Percentiles rank a stretch among this genome's conserved stretches.
phyloP scores from a whole-genome alignment of 2,329 filamentous ascomycete genomes.

The Fusarium acutatum region DNA sequence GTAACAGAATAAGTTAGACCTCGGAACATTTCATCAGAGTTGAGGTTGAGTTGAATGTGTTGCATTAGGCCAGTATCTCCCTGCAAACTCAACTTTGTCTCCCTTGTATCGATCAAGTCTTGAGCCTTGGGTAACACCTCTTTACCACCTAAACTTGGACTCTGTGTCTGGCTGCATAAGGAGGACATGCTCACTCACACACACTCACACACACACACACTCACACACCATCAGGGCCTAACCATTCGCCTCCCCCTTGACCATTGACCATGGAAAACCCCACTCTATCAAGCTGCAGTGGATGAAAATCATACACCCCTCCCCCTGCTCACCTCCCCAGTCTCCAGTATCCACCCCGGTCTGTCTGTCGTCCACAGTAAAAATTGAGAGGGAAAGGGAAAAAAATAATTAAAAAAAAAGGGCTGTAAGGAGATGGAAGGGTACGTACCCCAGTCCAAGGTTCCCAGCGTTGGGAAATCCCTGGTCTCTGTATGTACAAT shows the following conservation, averaged over 20 bases:
- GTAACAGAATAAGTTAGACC: slow-evolving; percentile 7
- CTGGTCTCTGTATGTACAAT: slow-evolving; percentile 4
- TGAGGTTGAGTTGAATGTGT: slow-evolving; percentile 24
- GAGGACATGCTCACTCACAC: slow-evolving; percentile 13
- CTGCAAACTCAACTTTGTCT: slow-evolving; percentile 20
- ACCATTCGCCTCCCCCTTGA: slow-evolving; percentile 35
- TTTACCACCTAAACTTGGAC: slow-evolving; percentile 4
- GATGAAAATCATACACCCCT: slow-evolving; percentile 32
- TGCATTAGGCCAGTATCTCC: slow-evolving; percentile 26
- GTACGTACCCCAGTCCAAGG: slow-evolving; percentile 21
- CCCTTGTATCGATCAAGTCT: slow-evolving; percentile 25
- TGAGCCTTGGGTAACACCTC: slow-evolving; percentile 8
- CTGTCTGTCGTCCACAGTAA: slow-evolving; percentile 29
- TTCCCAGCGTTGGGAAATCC: slow-evolving; percentile 11
- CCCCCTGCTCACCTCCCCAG: slow-evolving; percentile 33
- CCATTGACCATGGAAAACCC: slow-evolving; percentile 16
- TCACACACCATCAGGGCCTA: slow-evolving; percentile 22
- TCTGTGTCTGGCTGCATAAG: slow-evolving; percentile 1
- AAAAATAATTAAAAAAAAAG: slow-evolving; percentile 21
- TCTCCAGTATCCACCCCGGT: slow-evolving; percentile 38
- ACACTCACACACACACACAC: background rate
- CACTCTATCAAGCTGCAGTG: slow-evolving; percentile 27
- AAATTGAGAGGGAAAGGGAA: slow-evolving; percentile 9
- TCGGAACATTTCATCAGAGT: slow-evolving; percentile 23
- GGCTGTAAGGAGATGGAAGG: background rate